Conservation (phyloP, 192 early-diverging fungal species). For the Backusella tuberculispora region DNA sequence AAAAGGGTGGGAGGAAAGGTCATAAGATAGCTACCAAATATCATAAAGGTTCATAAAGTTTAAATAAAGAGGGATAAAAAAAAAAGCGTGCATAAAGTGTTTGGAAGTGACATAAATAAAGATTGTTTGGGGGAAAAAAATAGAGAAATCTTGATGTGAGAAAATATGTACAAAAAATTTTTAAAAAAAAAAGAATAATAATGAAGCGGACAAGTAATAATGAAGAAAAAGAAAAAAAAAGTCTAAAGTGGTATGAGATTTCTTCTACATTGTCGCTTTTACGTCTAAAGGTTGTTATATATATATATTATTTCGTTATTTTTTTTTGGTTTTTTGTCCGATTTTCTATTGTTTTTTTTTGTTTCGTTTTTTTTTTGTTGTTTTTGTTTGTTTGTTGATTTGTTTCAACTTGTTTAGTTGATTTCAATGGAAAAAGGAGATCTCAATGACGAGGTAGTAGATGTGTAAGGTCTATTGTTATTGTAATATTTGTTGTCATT, state of each 20-base stretch:
- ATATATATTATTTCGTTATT: not conserved
- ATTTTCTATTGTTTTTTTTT: not conserved
- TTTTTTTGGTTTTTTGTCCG: not conserved
- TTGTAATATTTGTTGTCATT: slow-evolving; percentile 33
- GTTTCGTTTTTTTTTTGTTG: slow-evolving; percentile 5
- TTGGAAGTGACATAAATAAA: slow-evolving; percentile 14
- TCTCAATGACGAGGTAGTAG: slow-evolving; percentile 28
- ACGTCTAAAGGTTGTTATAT: not conserved
- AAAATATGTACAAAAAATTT: not conserved
- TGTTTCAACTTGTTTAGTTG: slow-evolving; percentile 17
- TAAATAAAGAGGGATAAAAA: slow-evolving; percentile 5
- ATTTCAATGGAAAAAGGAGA: slow-evolving; percentile 27
- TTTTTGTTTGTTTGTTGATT: slow-evolving; percentile 19
- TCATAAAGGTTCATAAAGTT: slow-evolving; percentile 10
- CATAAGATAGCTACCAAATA: slow-evolving; percentile 11
- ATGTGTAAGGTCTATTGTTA: slow-evolving; percentile 34
- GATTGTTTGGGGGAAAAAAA: slow-evolving; percentile 4
- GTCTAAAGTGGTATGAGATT: slow-evolving; percentile 12
- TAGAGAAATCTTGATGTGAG: slow-evolving; percentile 16
- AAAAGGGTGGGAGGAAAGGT: not conserved
- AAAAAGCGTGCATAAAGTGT: slow-evolving; percentile 11
- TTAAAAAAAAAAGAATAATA: not conserved
- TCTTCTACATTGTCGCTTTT: slow-evolving; percentile 16
- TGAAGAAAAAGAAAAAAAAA: slow-evolving; percentile 8
- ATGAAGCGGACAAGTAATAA: not conserved